Evolutionary conservation across 768 basidiomycete genomes (phyloP), one percentile per base, ranked within the genome.

Genomic region (Boletus pseudopeckii): DNA sequence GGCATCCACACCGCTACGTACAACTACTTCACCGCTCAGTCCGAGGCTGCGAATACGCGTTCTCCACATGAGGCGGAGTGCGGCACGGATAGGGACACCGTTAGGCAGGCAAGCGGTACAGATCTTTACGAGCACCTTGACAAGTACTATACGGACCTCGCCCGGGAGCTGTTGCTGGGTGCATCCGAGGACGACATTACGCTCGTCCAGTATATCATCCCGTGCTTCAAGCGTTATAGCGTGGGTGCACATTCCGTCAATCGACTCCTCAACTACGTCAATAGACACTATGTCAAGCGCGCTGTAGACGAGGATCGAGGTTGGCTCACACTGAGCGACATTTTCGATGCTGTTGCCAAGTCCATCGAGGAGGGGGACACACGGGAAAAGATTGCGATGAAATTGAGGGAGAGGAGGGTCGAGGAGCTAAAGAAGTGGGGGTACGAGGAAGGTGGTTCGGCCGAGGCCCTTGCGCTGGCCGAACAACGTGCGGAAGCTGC

Each of bases 1-100:
- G 86, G 86, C 54, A 84, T 90, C 38, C 86, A 90, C 69, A 87
- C 88, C 18, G 85, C 87, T n/a, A 83, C 83, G 52, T 90, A 90
- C 75, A 88, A 89, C 73, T 90, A 88, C 80, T 81, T 84, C 65
- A 82, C 81, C 50, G 67, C 79, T n/a, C 80, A 82, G 67, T 77
- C 74, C 54, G 84, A 86, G 63, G 69, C 71, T 28, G 64, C 70
- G 45, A 74, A 72, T 39, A 53, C 69, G 22, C 58, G 58, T 20
- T 56, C 59, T 14, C 46, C 53, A 2, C 46, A 41, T 34, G 56
- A 49, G 34, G 18, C 26, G 5, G 56, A 54, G 44, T 22, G 55
- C 40, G 56, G 63, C 20, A 45, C 64, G 45, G 73, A 71, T 20
- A 67, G 63, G 43, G 67, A 70, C 26, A 45, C 63, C 36, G 64